Evolutionary conservation across 2,329 filamentous ascomycete genomes (phyloP).

Genomic region (Aspergillus transmontanensis): DNA sequence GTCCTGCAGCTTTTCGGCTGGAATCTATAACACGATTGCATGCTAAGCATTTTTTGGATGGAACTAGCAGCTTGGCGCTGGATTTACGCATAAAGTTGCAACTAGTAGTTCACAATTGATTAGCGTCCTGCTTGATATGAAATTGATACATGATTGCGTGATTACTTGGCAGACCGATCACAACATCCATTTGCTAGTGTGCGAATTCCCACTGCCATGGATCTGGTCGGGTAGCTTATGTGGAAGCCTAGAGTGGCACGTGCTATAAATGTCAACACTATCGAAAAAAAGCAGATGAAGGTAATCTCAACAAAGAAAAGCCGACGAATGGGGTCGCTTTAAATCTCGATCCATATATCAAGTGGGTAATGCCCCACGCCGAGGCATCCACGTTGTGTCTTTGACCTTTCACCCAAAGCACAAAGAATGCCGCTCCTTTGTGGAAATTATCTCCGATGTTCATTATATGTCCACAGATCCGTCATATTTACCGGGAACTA

Average conservation of each 20-base stretch:
- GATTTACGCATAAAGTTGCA: not conserved
- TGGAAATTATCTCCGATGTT: not conserved
- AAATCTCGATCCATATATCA: not conserved
- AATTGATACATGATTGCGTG: not conserved
- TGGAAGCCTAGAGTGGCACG: conserved; percentile 4
- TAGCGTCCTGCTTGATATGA: not conserved
- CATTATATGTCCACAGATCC: not conserved
- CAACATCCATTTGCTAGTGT: not conserved
- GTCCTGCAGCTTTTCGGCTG: not conserved
- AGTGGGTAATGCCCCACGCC: not conserved
- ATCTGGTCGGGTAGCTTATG: not conserved
- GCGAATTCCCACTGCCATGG: not conserved
- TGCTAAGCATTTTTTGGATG: not conserved
- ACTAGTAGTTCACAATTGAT: not conserved
- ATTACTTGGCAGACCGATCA: not conserved
- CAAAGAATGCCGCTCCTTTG: not conserved
- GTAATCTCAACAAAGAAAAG: not conserved
- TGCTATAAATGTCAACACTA: not conserved
- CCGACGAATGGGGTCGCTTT: not conserved
- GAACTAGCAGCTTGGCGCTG: conserved; percentile 2
- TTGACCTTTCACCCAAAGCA: not conserved
- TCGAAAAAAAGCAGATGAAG: not conserved
- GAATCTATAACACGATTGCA: not conserved
- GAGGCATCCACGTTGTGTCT: not conserved
- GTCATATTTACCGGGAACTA: not conserved